Evolutionary conservation across 2,329 filamentous ascomycete species (phyloP), one percentile per base, ranked within the genome.

Genomic region (Aspergillus transmontanensis): DNA sequence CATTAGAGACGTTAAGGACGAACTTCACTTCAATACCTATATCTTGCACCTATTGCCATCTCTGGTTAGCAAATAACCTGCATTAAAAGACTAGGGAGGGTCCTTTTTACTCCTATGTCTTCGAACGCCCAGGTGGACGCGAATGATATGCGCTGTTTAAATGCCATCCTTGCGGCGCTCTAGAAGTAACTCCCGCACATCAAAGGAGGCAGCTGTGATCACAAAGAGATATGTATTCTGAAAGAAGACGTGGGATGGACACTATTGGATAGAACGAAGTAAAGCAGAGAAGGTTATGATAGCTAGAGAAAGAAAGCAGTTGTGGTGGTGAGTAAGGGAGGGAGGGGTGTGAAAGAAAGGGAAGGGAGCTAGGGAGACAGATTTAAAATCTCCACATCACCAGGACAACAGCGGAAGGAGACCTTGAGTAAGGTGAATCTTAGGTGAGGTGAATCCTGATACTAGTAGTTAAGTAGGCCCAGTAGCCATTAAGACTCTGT

Each of bases 41-140:
- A 32, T 75, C 71, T n/a, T 66, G 43, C n/a, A 69, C 64, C 73
- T 75, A 58, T 19, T 39, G 12, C 9, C 19, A 32, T 14, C 14
- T 19, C 39, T 32, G 32, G 41, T 70, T 46, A 69, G 58, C 39
- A 54, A 16, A 23, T 19, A 9, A 28, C 14, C 46, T 21, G 6
- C 9, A n/a, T 10, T 14, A 19, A 30, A 21, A 26, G 48, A 6
- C 39, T 16, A 30, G 14, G 23, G 36, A 36, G n/a, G 23, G 51
- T 5, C 5, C 1, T 62, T n/a, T 71, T 63, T 68, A 78, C 75
- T 16, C 68, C 74, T 21, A 73, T 70, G 10, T 65, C 64, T 41
- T 77, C 74, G 36, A 78, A 76, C 1, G 64, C 71, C 72, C 74
- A 77, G 48, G 72, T 74, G 0, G 75, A 76, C 1, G 72, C 75